Conservation (phyloP, 768 basidiomycete genomes). For the Chalciporus piperatus region DNA sequence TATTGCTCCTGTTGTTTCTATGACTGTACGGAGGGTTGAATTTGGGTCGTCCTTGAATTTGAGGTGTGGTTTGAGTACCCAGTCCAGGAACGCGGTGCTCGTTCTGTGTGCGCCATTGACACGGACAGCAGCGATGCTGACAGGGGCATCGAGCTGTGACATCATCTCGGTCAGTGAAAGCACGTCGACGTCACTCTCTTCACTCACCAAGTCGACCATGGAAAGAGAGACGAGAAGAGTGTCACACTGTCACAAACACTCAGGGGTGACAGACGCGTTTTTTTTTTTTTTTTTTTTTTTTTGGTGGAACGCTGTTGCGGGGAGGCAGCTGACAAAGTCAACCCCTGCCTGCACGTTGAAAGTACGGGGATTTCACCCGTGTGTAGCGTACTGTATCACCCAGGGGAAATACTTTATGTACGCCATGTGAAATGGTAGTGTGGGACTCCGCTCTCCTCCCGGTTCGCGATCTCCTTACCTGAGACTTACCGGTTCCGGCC, state of each 20-base stretch:
- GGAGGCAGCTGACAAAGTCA: no score
- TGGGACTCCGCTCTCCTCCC: not conserved
- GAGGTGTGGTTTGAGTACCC: constrained; percentile 69
- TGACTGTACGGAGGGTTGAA: constrained; percentile 56
- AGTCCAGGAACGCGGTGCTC: constrained; percentile 76
- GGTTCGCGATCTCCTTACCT: not conserved
- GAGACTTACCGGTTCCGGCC: not conserved
- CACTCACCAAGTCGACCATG: constrained; percentile 22
- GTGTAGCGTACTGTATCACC: no score
- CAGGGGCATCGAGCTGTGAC: constrained; percentile 57
- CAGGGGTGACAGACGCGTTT: not conserved
- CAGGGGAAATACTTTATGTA: no score
- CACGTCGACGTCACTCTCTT: not conserved
- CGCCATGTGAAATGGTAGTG: not conserved
- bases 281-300: no score
- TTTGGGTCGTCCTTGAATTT: constrained; percentile 1
- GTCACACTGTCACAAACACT: constrained; percentile 23
- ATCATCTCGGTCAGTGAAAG: not conserved
- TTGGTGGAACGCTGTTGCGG: no score
- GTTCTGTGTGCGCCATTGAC: constrained; percentile 77
- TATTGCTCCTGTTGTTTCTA: constrained; percentile 68
- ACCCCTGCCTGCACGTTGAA: no score
- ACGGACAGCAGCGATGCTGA: constrained; percentile 73
- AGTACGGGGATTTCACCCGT: no score
- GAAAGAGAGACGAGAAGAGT: not conserved